Conservation (phyloP, 768 basidiomycete genomes). For the Xanthoconium purpureum region DNA sequence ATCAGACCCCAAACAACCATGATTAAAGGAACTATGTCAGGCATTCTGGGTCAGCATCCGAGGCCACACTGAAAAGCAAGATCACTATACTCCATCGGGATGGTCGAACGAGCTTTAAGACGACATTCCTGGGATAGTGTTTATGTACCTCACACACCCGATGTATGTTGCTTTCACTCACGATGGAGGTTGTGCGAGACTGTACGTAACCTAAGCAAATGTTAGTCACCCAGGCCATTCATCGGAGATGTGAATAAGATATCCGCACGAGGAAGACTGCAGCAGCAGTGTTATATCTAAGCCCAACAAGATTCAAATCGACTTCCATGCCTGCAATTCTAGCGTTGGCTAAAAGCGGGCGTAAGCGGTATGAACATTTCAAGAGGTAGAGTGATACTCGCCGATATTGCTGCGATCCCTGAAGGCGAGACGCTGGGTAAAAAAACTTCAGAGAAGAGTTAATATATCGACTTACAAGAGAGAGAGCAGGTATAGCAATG, state of each 20-base stretch:
- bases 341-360: conserved; percentile 35
- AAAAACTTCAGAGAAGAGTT: not conserved
- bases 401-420: conserved; percentile 48
- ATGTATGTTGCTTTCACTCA: conserved; percentile 16
- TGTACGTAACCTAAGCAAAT: conserved; percentile 33
- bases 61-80: not conserved
- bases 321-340: conserved; percentile 44
- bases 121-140: conserved; percentile 31
- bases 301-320: conserved; percentile 36
- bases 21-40: conserved; percentile 34
- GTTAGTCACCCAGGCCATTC: not conserved
- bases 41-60: conserved; percentile 2
- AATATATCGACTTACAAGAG: conserved; percentile 13
- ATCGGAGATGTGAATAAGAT: not conserved
- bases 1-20: conserved; percentile 38
- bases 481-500: conserved; percentile 13
- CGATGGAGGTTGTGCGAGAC: conserved; percentile 39
- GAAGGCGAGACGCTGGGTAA: not conserved
- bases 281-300: conserved; percentile 37
- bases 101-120: conserved; percentile 32
- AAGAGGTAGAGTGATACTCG: conserved; percentile 9
- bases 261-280: conserved; percentile 37
- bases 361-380: conserved; percentile 1
- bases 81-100: conserved; percentile 33
- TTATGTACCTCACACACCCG: not conserved